Conservation (phyloP, 2,329 filamentous ascomycete species). For the Cladosporium cucumerinum region DNA sequence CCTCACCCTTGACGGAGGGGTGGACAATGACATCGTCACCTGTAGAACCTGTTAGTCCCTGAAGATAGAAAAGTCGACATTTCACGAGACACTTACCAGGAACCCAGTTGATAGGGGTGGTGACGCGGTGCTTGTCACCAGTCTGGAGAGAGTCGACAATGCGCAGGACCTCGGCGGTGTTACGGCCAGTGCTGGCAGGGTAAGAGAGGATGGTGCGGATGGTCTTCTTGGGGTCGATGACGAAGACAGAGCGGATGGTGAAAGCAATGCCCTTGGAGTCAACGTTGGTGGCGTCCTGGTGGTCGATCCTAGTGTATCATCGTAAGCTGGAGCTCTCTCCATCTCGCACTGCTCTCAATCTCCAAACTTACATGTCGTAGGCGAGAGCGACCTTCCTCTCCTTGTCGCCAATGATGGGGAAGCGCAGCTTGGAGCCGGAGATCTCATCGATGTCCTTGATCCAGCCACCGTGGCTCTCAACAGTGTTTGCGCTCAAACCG, state of each 20-base stretch:
- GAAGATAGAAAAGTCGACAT: not conserved
- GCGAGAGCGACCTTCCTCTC: conserved; percentile 50
- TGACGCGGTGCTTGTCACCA: conserved; percentile 58
- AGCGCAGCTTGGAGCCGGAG: conserved; percentile 45
- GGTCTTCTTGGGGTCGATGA: conserved; percentile 63
- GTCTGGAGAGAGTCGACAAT: conserved; percentile 53
- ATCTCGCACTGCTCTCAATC: not conserved
- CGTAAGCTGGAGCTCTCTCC: not conserved
- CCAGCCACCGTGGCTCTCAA: conserved; percentile 51
- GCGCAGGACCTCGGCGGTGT: conserved; percentile 52
- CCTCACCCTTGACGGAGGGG: conserved; percentile 55
- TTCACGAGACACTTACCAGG: conserved; percentile 28
- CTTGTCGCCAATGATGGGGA: conserved; percentile 55
- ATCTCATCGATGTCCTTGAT: conserved; percentile 54
- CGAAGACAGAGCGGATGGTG: conserved; percentile 63
- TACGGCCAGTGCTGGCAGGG: conserved; percentile 59
- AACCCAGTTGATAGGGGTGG: conserved; percentile 62
- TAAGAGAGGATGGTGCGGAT: conserved; percentile 62
- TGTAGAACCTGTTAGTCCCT: not conserved
- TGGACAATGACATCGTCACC: conserved; percentile 60
- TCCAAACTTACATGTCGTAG: conserved; percentile 48
- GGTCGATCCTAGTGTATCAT: conserved; percentile 44
- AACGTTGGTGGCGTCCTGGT: conserved; percentile 58
- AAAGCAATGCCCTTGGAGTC: conserved; percentile 56
- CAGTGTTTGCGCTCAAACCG: conserved; percentile 52